Evolutionary conservation across 1,139 yeast species (phyloP).

Genomic region (Yamadazyma sp.): DNA sequence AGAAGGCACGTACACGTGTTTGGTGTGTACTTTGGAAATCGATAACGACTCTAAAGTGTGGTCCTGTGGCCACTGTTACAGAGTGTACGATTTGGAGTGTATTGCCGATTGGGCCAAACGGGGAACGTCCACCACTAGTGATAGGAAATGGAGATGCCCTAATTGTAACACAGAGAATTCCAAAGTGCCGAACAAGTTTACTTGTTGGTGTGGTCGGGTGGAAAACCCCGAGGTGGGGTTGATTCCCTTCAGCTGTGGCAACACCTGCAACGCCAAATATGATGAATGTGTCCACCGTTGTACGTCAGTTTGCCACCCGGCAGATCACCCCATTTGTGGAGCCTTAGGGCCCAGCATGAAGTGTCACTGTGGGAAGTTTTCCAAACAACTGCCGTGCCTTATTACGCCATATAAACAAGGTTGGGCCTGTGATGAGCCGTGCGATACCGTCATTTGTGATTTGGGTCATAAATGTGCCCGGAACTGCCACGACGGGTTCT

Average conservation of each 20-base stretch:
- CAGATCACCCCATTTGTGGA: conserved; percentile 81
- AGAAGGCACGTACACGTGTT: conserved; percentile 70
- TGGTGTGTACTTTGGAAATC: conserved; percentile 82
- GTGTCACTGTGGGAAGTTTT: conserved; percentile 74
- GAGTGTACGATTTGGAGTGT: conserved; percentile 83
- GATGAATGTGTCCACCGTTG: conserved; percentile 75
- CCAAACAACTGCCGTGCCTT: conserved; percentile 69
- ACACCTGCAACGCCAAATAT: conserved; percentile 62
- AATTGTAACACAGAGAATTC: conserved; percentile 64
- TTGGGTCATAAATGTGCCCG: conserved; percentile 58
- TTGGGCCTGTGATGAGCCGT: conserved; percentile 66
- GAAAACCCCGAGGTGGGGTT: conserved; percentile 60
- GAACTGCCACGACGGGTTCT: conserved; percentile 65
- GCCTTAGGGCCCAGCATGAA: conserved; percentile 69
- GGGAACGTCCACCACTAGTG: conserved; percentile 63
- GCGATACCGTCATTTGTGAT: conserved; percentile 72
- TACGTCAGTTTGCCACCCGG: conserved; percentile 80
- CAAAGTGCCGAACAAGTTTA: conserved; percentile 58
- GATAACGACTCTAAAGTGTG: conserved; percentile 67
- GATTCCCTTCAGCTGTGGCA: conserved; percentile 88
- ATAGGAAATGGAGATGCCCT: conserved; percentile 80
- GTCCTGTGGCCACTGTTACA: conserved; percentile 70
- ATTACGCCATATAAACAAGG: conserved; percentile 67
- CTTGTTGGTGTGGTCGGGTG: conserved; percentile 90
- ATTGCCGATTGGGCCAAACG: conserved; percentile 78